phyloP scores from a whole-genome alignment of 345 rosid species.

The Eucalyptus tenuipes region DNA sequence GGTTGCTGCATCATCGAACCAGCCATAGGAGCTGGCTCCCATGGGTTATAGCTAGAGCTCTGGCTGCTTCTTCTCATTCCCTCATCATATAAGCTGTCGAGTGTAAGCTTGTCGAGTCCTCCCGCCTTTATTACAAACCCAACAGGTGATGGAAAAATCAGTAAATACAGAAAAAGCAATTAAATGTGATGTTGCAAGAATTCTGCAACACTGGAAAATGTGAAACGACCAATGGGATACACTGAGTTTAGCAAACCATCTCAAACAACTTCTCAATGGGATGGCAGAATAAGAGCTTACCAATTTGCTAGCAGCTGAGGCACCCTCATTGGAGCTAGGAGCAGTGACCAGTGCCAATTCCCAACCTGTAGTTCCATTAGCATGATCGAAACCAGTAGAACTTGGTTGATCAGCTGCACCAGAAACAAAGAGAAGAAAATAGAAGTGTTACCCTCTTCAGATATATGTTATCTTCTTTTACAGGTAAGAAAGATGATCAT shows the following conservation, averaged over 20 bases:
- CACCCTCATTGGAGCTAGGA: slow-evolving; percentile 75
- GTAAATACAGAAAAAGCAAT: background rate
- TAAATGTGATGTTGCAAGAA: background rate
- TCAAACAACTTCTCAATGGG: background rate
- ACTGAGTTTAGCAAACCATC: background rate
- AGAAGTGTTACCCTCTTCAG: background rate
- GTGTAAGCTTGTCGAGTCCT: slow-evolving; percentile 84
- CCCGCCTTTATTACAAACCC: slow-evolving; percentile 46
- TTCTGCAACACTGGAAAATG: background rate
- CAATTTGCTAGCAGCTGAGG: slow-evolving; percentile 66
- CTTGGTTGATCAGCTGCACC: slow-evolving; percentile 50
- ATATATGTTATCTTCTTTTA: background rate
- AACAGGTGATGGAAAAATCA: background rate
- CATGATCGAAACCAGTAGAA: slow-evolving; percentile 23
- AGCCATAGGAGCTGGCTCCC: slow-evolving; percentile 48
- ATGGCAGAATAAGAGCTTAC: slow-evolving; percentile 10
- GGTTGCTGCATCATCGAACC: slow-evolving; percentile 48
- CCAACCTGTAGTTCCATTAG: slow-evolving; percentile 67
- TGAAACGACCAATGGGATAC: background rate
- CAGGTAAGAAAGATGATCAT: background rate
- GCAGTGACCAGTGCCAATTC: slow-evolving; percentile 90
- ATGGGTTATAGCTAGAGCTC: slow-evolving; percentile 70
- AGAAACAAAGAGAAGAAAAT: background rate
- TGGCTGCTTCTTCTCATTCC: slow-evolving; percentile 75
- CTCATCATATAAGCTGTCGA: slow-evolving; percentile 94